Evolutionary conservation across 2,329 filamentous ascomycete species (phyloP), one percentile per base, ranked within the genome.

Genomic region (Lachnellula subtilissima): DNA sequence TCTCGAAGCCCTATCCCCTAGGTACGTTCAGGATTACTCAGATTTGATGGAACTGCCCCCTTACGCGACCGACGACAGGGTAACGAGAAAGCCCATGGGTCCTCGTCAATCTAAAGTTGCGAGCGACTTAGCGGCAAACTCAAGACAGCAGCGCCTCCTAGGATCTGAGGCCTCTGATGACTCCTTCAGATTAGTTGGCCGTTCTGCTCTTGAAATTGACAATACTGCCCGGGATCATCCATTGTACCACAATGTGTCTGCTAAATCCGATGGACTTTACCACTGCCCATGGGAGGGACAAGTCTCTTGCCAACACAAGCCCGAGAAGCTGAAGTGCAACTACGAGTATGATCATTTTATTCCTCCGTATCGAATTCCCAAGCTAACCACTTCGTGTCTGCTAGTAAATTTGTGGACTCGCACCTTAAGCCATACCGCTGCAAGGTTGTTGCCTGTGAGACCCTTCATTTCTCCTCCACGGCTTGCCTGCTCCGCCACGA

Each of bases 261-360:
- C 86, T 9, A 73, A 80, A 42, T 72, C 79, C 36, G 90, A 96
- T 73, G 91, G 91, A 69, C 83, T 95, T 57, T 97, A 94, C 76
- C 91, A 96, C 76, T 97, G 93, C 79, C 93, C 93, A 5, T 94
- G 88, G 79, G 85, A 87, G 84, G 65, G 85, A 88, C 71, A 85
- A 58, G 56, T 75, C 35, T 78, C 71, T 69, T 97, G 93, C 82
- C 88, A 83, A 73, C 93, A 97, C 84, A 89, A 89, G 76, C 85
- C 92, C 42, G 94, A 95, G 70, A 94, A 95, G 78, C 88, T 97
- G 66, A 97, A 97, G 83, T 97, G 93, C 85, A 96, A 96, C 76
- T 97, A 97, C 71, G 92, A 97, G 92, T 96, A 87, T 83, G 90
- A 46, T 39, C 23, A n/a, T 47, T 48, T 58, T 36, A 40, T 19